Evolutionary conservation across 495 filamentous ascomycete genomes (phyloP).

Genomic region (Aspergillus olivimuriae): DNA sequence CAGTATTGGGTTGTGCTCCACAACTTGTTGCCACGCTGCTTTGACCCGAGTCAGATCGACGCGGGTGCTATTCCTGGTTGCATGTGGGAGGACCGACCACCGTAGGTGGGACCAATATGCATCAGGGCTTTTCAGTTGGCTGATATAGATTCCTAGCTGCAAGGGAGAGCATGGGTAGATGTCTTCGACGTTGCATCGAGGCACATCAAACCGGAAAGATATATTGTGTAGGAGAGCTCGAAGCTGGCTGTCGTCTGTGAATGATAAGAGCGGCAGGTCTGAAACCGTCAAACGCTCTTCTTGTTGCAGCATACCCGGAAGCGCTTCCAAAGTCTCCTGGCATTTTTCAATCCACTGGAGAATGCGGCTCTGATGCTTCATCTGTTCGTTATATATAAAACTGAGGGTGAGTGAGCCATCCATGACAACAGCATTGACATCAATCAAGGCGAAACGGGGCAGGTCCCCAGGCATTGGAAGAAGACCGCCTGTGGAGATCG

Average conservation of each 20-base stretch:
- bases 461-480: conserved; percentile 35
- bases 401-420: conserved; percentile 45
- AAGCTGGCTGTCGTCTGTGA: conserved; percentile 40
- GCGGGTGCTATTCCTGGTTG: not conserved
- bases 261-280: conserved; percentile 26
- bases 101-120: conserved; percentile 21
- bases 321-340: conserved; percentile 39
- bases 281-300: conserved; percentile 13
- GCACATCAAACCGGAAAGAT: conserved; percentile 33
- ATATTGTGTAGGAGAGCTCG: conserved; percentile 31
- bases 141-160: conserved; percentile 37
- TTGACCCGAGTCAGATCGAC: conserved; percentile 1
- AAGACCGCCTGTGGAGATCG: conserved; percentile 6
- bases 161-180: conserved; percentile 40
- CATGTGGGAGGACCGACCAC: not conserved
- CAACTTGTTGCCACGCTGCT: conserved; percentile 41
- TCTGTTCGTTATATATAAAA: conserved; percentile 45
- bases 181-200: conserved; percentile 25
- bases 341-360: conserved; percentile 47
- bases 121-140: conserved; percentile 31
- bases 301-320: conserved; percentile 41
- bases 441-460: conserved; percentile 51
- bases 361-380: conserved; percentile 44
- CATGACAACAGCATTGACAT: conserved; percentile 44
- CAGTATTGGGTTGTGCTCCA: conserved; percentile 38